Conservation (phyloP, 768 basidiomycete species). For the Harrya chromipes region DNA sequence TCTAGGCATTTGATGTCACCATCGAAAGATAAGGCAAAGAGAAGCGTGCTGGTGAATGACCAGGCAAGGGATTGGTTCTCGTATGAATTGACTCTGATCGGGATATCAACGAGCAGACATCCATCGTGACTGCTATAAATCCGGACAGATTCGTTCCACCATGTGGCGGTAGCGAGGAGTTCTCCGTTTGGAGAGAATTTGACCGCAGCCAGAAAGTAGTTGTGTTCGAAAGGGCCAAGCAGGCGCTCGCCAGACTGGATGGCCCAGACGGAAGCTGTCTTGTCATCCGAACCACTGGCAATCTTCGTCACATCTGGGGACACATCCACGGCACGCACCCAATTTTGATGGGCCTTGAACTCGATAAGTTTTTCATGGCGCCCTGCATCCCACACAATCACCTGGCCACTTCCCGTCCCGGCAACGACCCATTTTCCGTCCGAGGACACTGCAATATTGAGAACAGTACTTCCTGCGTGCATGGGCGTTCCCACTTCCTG, state of each 20-base stretch:
- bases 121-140: constrained; percentile 4
- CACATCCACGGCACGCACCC: not conserved
- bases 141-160: not conserved
- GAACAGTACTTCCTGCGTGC: not conserved
- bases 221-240: not conserved
- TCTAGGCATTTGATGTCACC: constrained; percentile 4
- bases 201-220: constrained; percentile 1
- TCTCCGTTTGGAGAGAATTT: constrained; percentile 10
- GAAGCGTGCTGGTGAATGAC: not conserved
- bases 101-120: not conserved
- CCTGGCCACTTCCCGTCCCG: not conserved
- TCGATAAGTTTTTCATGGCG: not conserved
- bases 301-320: constrained; percentile 1
- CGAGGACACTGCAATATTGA: not conserved
- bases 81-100: not conserved
- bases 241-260: not conserved
- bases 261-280: not conserved
- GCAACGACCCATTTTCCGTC: not conserved
- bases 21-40: constrained; percentile 4
- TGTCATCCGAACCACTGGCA: not conserved
- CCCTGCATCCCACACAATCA: not conserved
- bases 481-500: constrained; percentile 1
- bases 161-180: constrained; percentile 8
- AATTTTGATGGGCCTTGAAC: not conserved
- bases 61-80: constrained; percentile 9